phyloP scores from a whole-genome alignment of 495 filamentous ascomycete genomes.

The Xeromyces bisporus region DNA sequence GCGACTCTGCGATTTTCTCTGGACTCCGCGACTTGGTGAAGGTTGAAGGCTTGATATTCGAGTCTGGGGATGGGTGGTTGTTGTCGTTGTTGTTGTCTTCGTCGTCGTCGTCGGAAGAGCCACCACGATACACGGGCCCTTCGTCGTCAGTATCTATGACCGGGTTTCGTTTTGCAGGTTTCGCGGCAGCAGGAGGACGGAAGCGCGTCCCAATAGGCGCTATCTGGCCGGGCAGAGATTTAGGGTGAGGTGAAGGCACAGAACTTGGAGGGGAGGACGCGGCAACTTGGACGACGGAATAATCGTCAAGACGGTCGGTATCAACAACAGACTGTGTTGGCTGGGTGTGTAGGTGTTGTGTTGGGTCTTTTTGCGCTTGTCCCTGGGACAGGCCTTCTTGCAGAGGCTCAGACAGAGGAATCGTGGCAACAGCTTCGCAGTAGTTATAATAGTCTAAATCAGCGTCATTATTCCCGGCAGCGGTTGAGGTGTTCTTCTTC shows the following conservation, averaged over 20 bases:
- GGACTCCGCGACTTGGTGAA: slow-evolving; percentile 31
- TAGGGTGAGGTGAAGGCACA: slow-evolving; percentile 20
- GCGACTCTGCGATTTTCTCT: slow-evolving; percentile 23
- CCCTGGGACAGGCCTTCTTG: slow-evolving; percentile 6
- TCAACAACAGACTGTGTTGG: slow-evolving; percentile 53
- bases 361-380: slow-evolving; percentile 16
- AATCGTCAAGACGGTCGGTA: slow-evolving; percentile 20
- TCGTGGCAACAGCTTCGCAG: slow-evolving; percentile 42
- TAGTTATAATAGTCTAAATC: slow-evolving; percentile 13
- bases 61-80: slow-evolving; percentile 13
- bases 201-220: slow-evolving; percentile 66
- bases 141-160: slow-evolving; percentile 38
- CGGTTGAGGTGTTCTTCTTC: slow-evolving; percentile 17
- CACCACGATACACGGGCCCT: slow-evolving; percentile 37
- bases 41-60: slow-evolving; percentile 55
- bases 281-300: slow-evolving; percentile 57
- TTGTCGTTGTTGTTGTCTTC: too few species aligned
- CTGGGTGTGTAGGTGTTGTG: slow-evolving; percentile 38
- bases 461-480: slow-evolving; percentile 13
- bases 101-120: slow-evolving; percentile 40
- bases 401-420: slow-evolving; percentile 27
- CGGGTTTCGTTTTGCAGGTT: slow-evolving; percentile 20
- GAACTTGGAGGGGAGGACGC: slow-evolving; percentile 59
- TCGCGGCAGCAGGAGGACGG: slow-evolving; percentile 37
- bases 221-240: slow-evolving; percentile 40